A percentile compares a stretch with the other conserved stretches of the same genome.
Conservation (phyloP, 164 flowering plant species). For the Platanus orientalis region DNA sequence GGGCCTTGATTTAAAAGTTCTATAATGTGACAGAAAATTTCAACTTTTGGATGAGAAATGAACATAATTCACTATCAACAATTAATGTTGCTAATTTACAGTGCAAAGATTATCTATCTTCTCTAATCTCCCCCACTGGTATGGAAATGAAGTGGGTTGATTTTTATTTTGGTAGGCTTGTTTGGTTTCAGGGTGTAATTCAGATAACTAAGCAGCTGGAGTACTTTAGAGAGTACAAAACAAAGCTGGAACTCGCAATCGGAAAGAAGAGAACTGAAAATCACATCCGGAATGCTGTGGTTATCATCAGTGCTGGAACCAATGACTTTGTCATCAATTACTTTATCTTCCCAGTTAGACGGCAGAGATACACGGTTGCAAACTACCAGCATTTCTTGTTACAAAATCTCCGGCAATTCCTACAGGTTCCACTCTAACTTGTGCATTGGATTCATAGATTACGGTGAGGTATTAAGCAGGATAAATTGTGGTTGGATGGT, state of each 20-base stretch:
- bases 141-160: too few species aligned
- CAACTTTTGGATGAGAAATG: too few species aligned
- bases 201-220: conserved; percentile 25
- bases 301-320: conserved; percentile 34
- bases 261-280: conserved; percentile 22
- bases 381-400: conserved; percentile 29
- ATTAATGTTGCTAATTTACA: too few species aligned
- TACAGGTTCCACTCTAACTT: conserved; percentile 28
- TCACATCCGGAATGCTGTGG: conserved; percentile 15
- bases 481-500: too few species aligned
- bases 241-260: conserved; percentile 15
- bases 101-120: too few species aligned
- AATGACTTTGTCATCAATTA: conserved; percentile 42
- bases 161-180: background rate
- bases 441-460: too few species aligned
- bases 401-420: conserved; percentile 11
- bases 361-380: conserved; percentile 9
- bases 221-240: conserved; percentile 31
- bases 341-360: conserved; percentile 21
- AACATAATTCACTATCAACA: too few species aligned
- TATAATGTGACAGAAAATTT: too few species aligned
- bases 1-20: too few species aligned
- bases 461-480: too few species aligned
- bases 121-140: too few species aligned
- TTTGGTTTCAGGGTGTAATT: conserved; percentile 26